Evolutionary conservation across 176 grass and related monocot species (phyloP), one percentile per base, ranked within the genome.

Genomic region (Guadua angustifolia): DNA sequence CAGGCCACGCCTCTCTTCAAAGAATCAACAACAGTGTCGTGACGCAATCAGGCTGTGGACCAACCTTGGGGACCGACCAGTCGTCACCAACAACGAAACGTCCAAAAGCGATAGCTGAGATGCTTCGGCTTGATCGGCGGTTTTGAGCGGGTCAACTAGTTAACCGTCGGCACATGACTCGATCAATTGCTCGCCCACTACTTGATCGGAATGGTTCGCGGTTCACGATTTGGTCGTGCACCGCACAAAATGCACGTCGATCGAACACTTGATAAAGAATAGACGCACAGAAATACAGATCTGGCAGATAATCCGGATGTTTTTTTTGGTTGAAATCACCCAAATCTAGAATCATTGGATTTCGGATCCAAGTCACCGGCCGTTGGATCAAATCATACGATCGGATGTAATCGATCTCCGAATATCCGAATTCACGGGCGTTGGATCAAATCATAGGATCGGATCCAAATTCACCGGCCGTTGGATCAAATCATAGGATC

Each of bases 191-290:
- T 40, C 15, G 32, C n/a, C 71, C 19, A 52, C 81, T 66, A 84
- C 45, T 26, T 43, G n/a, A n/a, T n/a, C n/a, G 47, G 44, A 57
- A 57, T 57, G 7, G 18, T 9, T 56, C 18, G 53, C 19, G 8
- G 4, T 19, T 17, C 17, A 57, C 22, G 8, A 47, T 49, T 6
- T 24, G 44, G 24, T 72, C 71, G 40, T 47, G 59, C 18, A 16
- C 21, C 35, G 73, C 73, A 78, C 80, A 39, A 71, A 78, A 77
- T 7, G 55, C 77, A 85, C 45, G 26, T 52, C 32, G 4, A 65
- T 83, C 71, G 15, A 46, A 26, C 66, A 55, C 15, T 53, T 26
- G 1, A 24, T 43, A 77, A 77, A 78, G 18, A 71, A 82, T 29
- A 19, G 36, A 79, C 4, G 6, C 24, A 57, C 24, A 18, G 38